A percentile compares a stretch with the other conserved stretches of the same genome.
Evolutionary conservation across 768 basidiomycete genomes (phyloP).

Genomic region (Melanogaster broomeanus): DNA sequence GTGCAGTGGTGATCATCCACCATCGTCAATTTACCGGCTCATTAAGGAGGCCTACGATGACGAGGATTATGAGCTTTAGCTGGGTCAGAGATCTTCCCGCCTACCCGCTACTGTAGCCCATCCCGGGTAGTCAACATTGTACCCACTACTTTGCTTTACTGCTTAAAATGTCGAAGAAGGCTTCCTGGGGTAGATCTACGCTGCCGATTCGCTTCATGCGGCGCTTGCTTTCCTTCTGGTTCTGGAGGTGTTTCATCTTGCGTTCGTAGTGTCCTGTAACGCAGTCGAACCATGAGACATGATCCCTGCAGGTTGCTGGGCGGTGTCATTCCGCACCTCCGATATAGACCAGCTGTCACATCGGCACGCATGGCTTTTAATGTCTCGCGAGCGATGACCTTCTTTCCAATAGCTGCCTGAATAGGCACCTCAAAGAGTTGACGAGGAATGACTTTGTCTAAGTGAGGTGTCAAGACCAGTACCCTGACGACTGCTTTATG

Average conservation of each 20-base stretch:
- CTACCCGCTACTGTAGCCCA: not conserved
- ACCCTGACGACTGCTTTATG: not conserved
- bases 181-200: slow-evolving; percentile 92
- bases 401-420: slow-evolving; percentile 87
- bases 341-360: slow-evolving; percentile 91
- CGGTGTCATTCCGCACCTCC: slow-evolving; percentile 54
- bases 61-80: slow-evolving; percentile 77
- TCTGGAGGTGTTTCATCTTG: slow-evolving; percentile 84
- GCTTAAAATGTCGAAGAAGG: slow-evolving; percentile 89
- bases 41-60: slow-evolving; percentile 96
- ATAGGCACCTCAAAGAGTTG: slow-evolving; percentile 96
- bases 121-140: not conserved
- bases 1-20: slow-evolving; percentile 90
- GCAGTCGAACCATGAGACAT: not conserved
- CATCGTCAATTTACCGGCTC: slow-evolving; percentile 88
- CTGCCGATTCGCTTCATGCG: slow-evolving; percentile 86
- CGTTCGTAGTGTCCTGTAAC: slow-evolving; percentile 82
- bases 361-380: slow-evolving; percentile 85
- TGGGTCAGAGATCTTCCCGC: not conserved
- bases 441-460: slow-evolving; percentile 89
- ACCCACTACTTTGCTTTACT: slow-evolving; percentile 41
- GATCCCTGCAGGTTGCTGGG: not conserved
- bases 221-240: slow-evolving; percentile 92
- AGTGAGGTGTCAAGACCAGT: not conserved
- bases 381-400: slow-evolving; percentile 87